phyloP scores from a whole-genome alignment of 768 basidiomycete genomes.

The Naganishia onofrii region DNA sequence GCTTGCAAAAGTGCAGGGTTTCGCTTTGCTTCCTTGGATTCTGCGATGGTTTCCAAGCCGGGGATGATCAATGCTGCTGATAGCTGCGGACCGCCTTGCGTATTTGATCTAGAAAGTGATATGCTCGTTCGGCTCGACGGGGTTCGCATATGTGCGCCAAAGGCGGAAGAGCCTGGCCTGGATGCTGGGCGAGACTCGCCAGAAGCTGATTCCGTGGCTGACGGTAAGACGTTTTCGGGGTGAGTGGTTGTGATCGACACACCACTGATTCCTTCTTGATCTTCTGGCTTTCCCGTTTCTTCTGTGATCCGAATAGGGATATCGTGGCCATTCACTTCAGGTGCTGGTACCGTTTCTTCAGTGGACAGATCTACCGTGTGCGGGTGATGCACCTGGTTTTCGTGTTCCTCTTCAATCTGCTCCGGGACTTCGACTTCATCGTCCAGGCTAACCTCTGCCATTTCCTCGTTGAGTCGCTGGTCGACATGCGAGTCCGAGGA shows the following conservation, averaged over 20 bases:
- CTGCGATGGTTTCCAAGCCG: conserved; percentile 77
- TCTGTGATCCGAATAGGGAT: background rate
- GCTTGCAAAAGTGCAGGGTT: conserved; percentile 77
- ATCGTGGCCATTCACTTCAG: background rate
- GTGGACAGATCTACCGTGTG: background rate
- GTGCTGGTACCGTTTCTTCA: background rate
- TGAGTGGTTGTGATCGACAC: background rate
- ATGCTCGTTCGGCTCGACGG: conserved; percentile 13
- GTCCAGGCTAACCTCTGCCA: conserved; percentile 20
- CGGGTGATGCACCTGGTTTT: background rate
- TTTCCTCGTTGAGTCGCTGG: background rate
- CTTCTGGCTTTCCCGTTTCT: background rate
- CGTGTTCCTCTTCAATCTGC: conserved; percentile 2
- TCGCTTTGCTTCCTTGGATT: conserved; percentile 83
- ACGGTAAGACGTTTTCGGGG: background rate
- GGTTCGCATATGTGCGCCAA: conserved; percentile 11
- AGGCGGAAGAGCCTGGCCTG: background rate
- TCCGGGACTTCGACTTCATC: conserved; percentile 3
- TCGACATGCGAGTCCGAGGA: background rate
- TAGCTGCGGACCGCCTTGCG: conserved; percentile 37
- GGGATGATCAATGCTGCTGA: conserved; percentile 57
- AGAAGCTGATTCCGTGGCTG: background rate
- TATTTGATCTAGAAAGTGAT: conserved; percentile 8
- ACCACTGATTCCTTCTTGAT: background rate
- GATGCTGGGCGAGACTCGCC: background rate